Evolutionary conservation across 2,329 filamentous ascomycete genomes (phyloP).

Genomic region (Xylaria digitata): DNA sequence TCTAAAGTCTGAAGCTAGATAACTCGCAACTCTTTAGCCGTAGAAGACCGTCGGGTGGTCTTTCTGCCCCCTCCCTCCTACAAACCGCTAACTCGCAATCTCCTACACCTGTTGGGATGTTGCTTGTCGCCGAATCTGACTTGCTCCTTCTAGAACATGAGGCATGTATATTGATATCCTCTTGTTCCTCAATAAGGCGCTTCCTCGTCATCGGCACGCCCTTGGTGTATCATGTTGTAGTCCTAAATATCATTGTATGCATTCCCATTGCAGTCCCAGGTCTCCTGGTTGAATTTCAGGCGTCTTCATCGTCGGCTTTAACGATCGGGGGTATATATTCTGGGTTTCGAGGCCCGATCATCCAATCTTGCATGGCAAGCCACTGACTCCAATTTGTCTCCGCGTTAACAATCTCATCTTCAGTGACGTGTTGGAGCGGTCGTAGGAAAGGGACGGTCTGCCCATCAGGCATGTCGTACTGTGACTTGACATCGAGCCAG

Average conservation of each 20-base stretch:
- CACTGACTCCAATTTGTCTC: constrained; percentile 93
- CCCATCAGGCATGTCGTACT: constrained; percentile 87
- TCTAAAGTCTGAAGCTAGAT: not conserved
- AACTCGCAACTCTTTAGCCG: not conserved
- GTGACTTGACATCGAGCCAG: constrained; percentile 88
- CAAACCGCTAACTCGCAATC: not conserved
- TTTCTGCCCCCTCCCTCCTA: not conserved
- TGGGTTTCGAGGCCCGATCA: constrained; percentile 86
- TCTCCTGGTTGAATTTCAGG: constrained; percentile 28
- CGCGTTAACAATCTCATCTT: constrained; percentile 83
- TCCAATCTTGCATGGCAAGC: constrained; percentile 98
- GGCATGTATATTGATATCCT: not conserved
- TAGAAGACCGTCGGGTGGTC: not conserved
- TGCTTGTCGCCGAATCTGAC: not conserved
- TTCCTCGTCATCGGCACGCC: not conserved
- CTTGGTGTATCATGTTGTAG: constrained; percentile 6
- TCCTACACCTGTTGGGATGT: not conserved
- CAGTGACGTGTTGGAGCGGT: constrained; percentile 79
- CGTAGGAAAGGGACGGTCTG: constrained; percentile 89
- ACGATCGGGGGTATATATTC: constrained; percentile 52
- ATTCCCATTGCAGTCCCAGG: not conserved
- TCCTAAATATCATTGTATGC: not conserved
- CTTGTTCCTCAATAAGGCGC: not conserved
- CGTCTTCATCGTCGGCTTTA: constrained; percentile 47
- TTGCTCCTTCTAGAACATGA: constrained; percentile 1